phyloP scores from a whole-genome alignment of 768 basidiomycete species.

The Calocybe indica region DNA sequence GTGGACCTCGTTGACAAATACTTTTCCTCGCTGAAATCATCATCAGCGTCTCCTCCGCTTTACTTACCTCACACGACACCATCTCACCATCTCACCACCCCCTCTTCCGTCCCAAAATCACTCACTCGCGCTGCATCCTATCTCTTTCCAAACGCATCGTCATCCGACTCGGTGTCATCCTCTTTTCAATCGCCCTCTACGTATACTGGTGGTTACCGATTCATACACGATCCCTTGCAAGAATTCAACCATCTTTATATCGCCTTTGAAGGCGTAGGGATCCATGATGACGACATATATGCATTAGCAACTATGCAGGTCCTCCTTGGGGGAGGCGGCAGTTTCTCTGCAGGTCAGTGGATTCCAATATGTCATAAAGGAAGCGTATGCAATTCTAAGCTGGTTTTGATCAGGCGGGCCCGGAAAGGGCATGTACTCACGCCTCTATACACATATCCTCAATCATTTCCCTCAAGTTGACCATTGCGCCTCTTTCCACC shows the following conservation, averaged over 20 bases:
- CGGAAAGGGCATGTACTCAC: slow-evolving; percentile 99
- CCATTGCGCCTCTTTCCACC: slow-evolving; percentile 95
- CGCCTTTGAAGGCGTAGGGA: slow-evolving; percentile 86
- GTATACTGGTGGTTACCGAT: slow-evolving; percentile 84
- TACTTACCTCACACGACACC: too few relatives aligned
- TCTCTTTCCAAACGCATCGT: slow-evolving; percentile 44
- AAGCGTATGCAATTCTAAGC: neutral
- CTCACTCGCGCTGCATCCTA: slow-evolving; percentile 77
- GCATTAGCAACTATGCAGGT: slow-evolving; percentile 92
- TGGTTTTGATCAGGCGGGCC: slow-evolving; percentile 62
- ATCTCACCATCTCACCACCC: slow-evolving; percentile 48
- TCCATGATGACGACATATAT: slow-evolving; percentile 90
- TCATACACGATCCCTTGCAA: slow-evolving; percentile 49
- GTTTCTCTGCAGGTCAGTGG: slow-evolving; percentile 81
- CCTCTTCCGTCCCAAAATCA: slow-evolving; percentile 55
- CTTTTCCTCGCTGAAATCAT: slow-evolving; percentile 64
- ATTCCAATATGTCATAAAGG: too few relatives aligned
- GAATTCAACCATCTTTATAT: slow-evolving; percentile 94
- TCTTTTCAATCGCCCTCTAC: slow-evolving; percentile 35
- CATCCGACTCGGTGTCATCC: slow-evolving; percentile 13
- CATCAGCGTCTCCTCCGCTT: slow-evolving; percentile 32
- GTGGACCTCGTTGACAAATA: slow-evolving; percentile 81
- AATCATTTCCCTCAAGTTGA: slow-evolving; percentile 93
- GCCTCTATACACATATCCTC: slow-evolving; percentile 91
- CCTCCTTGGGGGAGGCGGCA: slow-evolving; percentile 91